These are phyloP conservation scores for Microbotryum lychnidis-dioicae DNA, from an alignment of 1,284 basidiomycete species.

Conservation along the genomic window DNA sequence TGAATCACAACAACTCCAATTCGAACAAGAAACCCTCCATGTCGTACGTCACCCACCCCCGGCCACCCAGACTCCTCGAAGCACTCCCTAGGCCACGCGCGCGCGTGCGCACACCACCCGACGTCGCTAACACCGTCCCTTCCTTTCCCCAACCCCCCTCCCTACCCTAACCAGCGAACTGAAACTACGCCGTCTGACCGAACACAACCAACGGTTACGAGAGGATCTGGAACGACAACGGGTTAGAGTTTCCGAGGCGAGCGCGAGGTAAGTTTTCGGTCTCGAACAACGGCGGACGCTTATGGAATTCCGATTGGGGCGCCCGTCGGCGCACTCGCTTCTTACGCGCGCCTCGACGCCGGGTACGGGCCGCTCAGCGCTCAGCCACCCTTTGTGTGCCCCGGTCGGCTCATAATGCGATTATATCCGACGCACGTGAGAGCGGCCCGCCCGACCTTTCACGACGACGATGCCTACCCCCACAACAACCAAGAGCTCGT, in stretches of 20 bases:
- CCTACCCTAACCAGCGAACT: constrained; percentile 52
- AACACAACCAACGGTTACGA: constrained; percentile 83
- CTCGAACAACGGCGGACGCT: too few relatives aligned
- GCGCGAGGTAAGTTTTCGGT: constrained; percentile 57
- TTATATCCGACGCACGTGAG: too few relatives aligned
- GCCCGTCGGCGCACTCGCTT: too few relatives aligned
- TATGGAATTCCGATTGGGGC: too few relatives aligned
- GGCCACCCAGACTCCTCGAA: neutral
- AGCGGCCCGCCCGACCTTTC: too few relatives aligned
- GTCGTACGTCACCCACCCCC: constrained; percentile 16
- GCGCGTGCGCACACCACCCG: neutral
- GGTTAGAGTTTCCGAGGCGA: constrained; percentile 82
- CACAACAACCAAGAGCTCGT: neutral
- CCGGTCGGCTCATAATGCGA: too few relatives aligned
- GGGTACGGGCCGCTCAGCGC: too few relatives aligned
- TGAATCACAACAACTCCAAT: too few relatives aligned
- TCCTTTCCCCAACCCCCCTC: neutral
- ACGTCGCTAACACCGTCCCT: neutral
- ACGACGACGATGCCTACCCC: neutral
- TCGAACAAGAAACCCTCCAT: constrained; percentile 23
- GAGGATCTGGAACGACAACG: constrained; percentile 84
- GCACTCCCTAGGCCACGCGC: neutral
- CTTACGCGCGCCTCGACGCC: too few relatives aligned
- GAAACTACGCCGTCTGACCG: constrained; percentile 81
- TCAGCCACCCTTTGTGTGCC: too few relatives aligned